Evolutionary conservation across 2,329 filamentous ascomycete species (phyloP).

Genomic region (Fusarium denticulatum): DNA sequence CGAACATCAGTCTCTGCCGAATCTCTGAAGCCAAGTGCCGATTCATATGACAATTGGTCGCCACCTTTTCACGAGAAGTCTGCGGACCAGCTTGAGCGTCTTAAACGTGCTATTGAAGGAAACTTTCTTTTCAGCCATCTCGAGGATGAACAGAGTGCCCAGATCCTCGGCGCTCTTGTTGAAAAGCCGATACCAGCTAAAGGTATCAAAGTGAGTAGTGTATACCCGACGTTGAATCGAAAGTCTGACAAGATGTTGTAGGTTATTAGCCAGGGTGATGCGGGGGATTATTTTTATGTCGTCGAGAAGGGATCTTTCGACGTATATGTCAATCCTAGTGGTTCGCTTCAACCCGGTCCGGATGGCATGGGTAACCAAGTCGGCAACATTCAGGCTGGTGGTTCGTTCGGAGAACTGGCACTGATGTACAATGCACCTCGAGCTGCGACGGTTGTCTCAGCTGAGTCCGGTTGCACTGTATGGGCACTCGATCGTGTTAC

Average conservation of each 20-base stretch:
- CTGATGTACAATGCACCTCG: slow-evolving; percentile 99
- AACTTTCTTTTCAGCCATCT: slow-evolving; percentile 96
- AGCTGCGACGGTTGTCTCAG: slow-evolving; percentile 90
- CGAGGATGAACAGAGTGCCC: slow-evolving; percentile 89
- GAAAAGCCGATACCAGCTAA: slow-evolving; percentile 97
- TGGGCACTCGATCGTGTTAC: slow-evolving; percentile 97
- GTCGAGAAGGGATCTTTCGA: slow-evolving; percentile 92
- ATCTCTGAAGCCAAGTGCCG: slow-evolving; percentile 88
- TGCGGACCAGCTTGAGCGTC: slow-evolving; percentile 78
- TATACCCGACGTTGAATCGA: background rate
- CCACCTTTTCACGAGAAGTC: slow-evolving; percentile 88
- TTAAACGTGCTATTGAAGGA: slow-evolving; percentile 82
- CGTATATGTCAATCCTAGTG: slow-evolving; percentile 84
- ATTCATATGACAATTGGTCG: slow-evolving; percentile 87
- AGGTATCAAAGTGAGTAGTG: slow-evolving; percentile 72
- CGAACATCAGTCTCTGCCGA: slow-evolving; percentile 97
- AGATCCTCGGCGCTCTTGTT: slow-evolving; percentile 88
- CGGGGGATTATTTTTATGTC: slow-evolving; percentile 97
- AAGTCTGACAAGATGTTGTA: slow-evolving; percentile 55
- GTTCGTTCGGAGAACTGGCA: slow-evolving; percentile 95
- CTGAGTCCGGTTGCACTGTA: slow-evolving; percentile 79
- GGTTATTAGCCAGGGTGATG: slow-evolving; percentile 95
- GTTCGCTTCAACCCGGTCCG: slow-evolving; percentile 79
- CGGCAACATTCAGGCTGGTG: slow-evolving; percentile 82
- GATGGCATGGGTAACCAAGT: slow-evolving; percentile 88